Evolutionary conservation across 108 stramenopile genomes (phyloP).

Genomic region (Ochromonas danica): DNA sequence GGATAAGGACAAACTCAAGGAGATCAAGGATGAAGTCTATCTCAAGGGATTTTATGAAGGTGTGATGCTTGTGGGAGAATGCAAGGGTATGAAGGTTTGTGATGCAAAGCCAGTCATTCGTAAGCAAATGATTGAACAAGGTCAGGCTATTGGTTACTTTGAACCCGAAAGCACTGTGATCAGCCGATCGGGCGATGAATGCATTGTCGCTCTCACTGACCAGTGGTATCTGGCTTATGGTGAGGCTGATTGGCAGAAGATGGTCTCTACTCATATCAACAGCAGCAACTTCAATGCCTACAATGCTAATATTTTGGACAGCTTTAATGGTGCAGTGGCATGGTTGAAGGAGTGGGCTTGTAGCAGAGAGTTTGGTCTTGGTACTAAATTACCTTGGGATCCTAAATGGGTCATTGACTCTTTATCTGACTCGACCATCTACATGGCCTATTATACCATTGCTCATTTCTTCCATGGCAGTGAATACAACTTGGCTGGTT

Average conservation of each 20-base stretch:
- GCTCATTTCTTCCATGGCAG: conserved; percentile 83
- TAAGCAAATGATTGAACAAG: conserved; percentile 84
- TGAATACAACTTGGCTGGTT: conserved; percentile 79
- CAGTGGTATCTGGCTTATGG: conserved; percentile 99
- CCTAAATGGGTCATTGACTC: conserved; percentile 92
- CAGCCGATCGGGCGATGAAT: conserved; percentile 92
- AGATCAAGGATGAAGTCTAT: conserved; percentile 90
- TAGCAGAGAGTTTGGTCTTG: conserved; percentile 91
- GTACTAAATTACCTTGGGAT: conserved; percentile 95
- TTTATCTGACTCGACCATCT: conserved; percentile 93
- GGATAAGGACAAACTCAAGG: conserved; percentile 85
- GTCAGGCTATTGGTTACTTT: conserved; percentile 83
- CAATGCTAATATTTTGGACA: conserved; percentile 64
- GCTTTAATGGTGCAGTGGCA: conserved; percentile 78
- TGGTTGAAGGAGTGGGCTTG: conserved; percentile 99
- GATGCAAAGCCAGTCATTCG: conserved; percentile 89
- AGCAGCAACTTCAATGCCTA: conserved; percentile 81
- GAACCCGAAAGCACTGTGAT: conserved; percentile 91
- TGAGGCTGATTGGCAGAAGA: conserved; percentile 78
- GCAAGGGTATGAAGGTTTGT: conserved; percentile 85
- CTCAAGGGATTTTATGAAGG: conserved; percentile 94
- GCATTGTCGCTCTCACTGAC: conserved; percentile 95
- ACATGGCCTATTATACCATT: conserved; percentile 98
- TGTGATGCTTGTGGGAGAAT: conserved; percentile 82
- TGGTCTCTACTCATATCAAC: conserved; percentile 79